A percentile compares a stretch with the other conserved stretches of the same genome.
These are phyloP conservation scores for Choanephora cucurbitarum DNA, from an alignment of 371 early-diverging fungal genomes.

Conservation along the genomic window DNA sequence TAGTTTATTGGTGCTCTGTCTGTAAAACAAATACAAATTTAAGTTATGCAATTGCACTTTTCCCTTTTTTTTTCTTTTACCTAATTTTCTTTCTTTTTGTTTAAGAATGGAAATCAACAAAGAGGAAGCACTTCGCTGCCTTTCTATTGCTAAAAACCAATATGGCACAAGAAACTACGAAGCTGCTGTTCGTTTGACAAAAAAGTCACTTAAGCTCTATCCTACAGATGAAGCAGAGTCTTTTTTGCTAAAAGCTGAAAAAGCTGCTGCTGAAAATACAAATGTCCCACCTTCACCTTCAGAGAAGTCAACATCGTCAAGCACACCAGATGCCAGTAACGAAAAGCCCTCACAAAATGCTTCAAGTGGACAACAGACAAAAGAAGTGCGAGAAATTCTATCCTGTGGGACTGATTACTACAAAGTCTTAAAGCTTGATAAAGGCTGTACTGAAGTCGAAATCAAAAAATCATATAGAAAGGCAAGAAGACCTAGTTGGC, in stretches of 20 bases:
- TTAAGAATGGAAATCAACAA: constrained; percentile 80
- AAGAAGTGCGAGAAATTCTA: constrained; percentile 77
- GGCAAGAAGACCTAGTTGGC: constrained; percentile 41
- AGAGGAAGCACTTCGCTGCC: constrained; percentile 84
- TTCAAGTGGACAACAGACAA: constrained; percentile 77
- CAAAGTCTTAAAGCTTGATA: constrained; percentile 81
- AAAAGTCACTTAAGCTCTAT: constrained; percentile 79
- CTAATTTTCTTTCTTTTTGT: constrained; percentile 6
- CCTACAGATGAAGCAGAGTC: constrained; percentile 69
- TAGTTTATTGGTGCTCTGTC: background rate
- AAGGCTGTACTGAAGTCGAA: constrained; percentile 81
- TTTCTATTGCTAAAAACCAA: constrained; percentile 77
- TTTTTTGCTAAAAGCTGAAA: constrained; percentile 58
- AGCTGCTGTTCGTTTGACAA: constrained; percentile 80
- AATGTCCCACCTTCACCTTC: constrained; percentile 17
- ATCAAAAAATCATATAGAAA: constrained; percentile 97
- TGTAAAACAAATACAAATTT: background rate
- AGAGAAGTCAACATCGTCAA: constrained; percentile 6
- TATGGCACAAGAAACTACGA: constrained; percentile 64
- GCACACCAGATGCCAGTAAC: constrained; percentile 7
- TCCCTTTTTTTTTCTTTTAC: background rate
- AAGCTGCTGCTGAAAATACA: constrained; percentile 22
- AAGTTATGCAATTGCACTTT: background rate
- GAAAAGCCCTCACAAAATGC: constrained; percentile 43
- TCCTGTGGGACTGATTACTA: constrained; percentile 84